Conservation (phyloP, 2,329 filamentous ascomycete species). For the Aspergillus neoniger region DNA sequence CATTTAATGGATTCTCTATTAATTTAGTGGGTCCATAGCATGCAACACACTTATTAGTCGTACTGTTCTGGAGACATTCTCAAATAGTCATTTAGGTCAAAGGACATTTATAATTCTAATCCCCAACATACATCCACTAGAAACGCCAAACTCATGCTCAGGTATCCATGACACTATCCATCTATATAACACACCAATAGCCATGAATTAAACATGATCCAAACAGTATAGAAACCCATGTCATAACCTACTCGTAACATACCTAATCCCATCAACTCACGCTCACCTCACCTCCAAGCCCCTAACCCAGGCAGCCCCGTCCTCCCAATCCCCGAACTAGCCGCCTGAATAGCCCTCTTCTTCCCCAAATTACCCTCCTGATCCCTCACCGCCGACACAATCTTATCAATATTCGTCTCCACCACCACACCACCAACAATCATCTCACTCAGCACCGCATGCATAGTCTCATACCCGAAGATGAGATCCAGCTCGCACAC, state of each 20-base stretch:
- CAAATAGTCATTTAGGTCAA: too few species aligned
- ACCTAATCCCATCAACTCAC: background rate
- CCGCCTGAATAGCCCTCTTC: constrained; percentile 46
- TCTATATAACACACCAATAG: background rate
- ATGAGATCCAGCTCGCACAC: constrained; percentile 98
- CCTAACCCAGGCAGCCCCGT: constrained; percentile 42
- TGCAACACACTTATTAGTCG: too few species aligned
- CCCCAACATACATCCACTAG: too few species aligned
- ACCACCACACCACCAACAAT: constrained; percentile 93
- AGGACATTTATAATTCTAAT: too few species aligned
- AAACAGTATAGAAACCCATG: background rate
- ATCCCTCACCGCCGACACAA: constrained; percentile 76
- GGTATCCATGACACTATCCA: too few species aligned
- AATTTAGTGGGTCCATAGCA: too few species aligned
- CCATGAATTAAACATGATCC: background rate
- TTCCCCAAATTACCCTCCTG: constrained; percentile 48
- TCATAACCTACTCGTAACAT: background rate
- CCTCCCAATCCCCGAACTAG: constrained; percentile 40
- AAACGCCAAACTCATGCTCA: too few species aligned
- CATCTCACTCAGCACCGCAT: constrained; percentile 90
- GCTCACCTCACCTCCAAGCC: constrained; percentile 38
- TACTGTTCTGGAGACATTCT: too few species aligned
- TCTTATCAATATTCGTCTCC: constrained; percentile 85
- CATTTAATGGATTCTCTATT: too few species aligned
- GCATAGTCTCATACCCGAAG: constrained; percentile 97